Conservation (phyloP, 2,329 filamentous ascomycete genomes). For the Diaporthe humulicola region DNA sequence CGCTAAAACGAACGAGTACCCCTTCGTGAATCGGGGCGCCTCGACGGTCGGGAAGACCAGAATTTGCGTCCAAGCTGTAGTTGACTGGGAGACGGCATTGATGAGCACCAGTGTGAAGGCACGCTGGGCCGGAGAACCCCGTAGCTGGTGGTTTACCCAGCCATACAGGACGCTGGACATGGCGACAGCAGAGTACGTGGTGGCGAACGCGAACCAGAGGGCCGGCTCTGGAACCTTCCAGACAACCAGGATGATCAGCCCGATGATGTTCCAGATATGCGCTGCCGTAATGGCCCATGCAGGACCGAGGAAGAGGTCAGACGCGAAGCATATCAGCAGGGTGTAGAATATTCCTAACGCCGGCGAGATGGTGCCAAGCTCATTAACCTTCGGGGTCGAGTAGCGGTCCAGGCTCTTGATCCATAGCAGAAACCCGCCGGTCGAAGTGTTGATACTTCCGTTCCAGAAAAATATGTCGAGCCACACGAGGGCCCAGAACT, state of each 20-base stretch:
- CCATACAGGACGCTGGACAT: constrained; percentile 69
- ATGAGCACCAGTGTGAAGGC: constrained; percentile 64
- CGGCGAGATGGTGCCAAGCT: constrained; percentile 65
- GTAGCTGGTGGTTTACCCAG: constrained; percentile 66
- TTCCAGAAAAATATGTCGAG: constrained; percentile 71
- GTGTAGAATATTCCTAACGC: constrained; percentile 70
- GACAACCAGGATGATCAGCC: constrained; percentile 64
- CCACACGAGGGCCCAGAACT: constrained; percentile 64
- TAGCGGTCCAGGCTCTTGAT: constrained; percentile 67
- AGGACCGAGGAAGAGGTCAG: constrained; percentile 65
- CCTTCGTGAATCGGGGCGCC: constrained; percentile 57
- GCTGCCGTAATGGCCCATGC: constrained; percentile 68
- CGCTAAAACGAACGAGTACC: constrained; percentile 54
- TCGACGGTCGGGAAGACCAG: constrained; percentile 63
- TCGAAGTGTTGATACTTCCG: constrained; percentile 57
- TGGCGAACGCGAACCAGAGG: constrained; percentile 66
- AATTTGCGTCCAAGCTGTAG: constrained; percentile 68
- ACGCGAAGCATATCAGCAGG: constrained; percentile 65
- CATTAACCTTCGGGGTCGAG: constrained; percentile 60
- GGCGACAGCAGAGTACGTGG: constrained; percentile 61
- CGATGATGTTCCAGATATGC: constrained; percentile 64
- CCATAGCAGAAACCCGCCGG: constrained; percentile 69
- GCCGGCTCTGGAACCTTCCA: constrained; percentile 69
- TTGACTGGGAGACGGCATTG: constrained; percentile 66
- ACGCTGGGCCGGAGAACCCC: constrained; percentile 59